Evolutionary conservation across 129 eudicot species (phyloP), one percentile per base, ranked within the genome.

Genomic region (Lactuca sativa): DNA sequence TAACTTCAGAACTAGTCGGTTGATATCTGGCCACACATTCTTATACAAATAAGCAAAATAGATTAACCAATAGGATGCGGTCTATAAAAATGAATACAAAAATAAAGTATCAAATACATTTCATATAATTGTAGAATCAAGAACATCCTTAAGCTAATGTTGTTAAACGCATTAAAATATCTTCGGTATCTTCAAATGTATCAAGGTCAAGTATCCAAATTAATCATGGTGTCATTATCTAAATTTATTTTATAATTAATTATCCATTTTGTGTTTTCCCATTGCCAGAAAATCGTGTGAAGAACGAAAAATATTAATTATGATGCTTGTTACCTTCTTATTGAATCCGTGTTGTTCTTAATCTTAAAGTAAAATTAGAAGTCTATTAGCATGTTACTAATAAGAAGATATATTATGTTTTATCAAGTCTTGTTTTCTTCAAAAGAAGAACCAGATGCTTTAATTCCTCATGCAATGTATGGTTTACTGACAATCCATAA

Each of bases 381-480:
- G 4, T 33, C 2, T 33, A 2, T 33, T 33, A 33, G 37, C 4
- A 62, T n/a, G 30, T 62, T 47, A 14, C 59, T 80, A 51, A 38
- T 67, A 54, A 12, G 72, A n/a, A 44, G 63, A 37, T 62, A 38
- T 54, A 52, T 54, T 59, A 3, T 38, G 14, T 66, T 67, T 78
- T 43, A 18, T 60, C 67, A 92, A 96, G 96, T 89, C 9, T 64
- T 92, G 84, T 71, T 92, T 25, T 92, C 96, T 77, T 95, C 96
- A 8, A 92, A 89, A 83, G 98, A 89, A 77, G 96, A 89, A 63
- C 98, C 98, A 0, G 86, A 79, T 55, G 71, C 72, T 60, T 55
- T 76, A 36, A 78, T 89, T 77, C 86, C 98, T 44, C 98, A 96
- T 58, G 98, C 98, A 9, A 75, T 92, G 83, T 92, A 89, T 75